Evolutionary conservation across 2,329 filamentous ascomycete genomes (phyloP).

Genomic region (Cercospora brassicicola): DNA sequence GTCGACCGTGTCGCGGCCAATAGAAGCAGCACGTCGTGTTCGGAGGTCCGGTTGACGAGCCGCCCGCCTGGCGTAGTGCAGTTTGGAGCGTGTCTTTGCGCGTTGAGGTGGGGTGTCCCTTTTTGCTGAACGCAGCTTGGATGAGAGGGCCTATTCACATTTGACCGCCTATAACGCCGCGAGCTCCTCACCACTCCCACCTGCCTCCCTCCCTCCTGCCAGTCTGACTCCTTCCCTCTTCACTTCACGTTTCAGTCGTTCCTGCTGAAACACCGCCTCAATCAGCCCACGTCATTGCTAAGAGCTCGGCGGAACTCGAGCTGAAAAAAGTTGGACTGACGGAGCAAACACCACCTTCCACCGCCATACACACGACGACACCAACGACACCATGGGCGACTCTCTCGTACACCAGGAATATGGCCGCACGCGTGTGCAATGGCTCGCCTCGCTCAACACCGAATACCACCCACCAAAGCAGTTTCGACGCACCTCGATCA

Average conservation of each 20-base stretch:
- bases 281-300: background rate
- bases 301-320: background rate
- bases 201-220: background rate
- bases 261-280: slow-evolving; percentile 7
- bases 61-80: background rate
- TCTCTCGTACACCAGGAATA: slow-evolving; percentile 80
- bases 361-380: background rate
- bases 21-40: slow-evolving; percentile 4
- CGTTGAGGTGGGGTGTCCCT: background rate
- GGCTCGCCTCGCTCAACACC: slow-evolving; percentile 79
- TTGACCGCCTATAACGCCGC: slow-evolving; percentile 5
- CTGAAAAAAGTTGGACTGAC: slow-evolving; percentile 6
- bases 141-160: background rate
- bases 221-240: background rate
- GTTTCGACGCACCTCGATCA: slow-evolving; percentile 96
- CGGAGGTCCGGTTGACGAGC: background rate
- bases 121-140: slow-evolving; percentile 3
- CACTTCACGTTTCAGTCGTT: background rate
- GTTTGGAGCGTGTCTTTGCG: background rate
- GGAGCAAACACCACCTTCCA: background rate
- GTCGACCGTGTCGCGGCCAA: slow-evolving; percentile 7
- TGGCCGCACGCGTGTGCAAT: slow-evolving; percentile 70
- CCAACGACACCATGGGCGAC: slow-evolving; percentile 57
- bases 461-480: slow-evolving; percentile 82
- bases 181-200: background rate